phyloP scores from a whole-genome alignment of 2,329 filamentous ascomycete species.

The Cercospora sp. region DNA sequence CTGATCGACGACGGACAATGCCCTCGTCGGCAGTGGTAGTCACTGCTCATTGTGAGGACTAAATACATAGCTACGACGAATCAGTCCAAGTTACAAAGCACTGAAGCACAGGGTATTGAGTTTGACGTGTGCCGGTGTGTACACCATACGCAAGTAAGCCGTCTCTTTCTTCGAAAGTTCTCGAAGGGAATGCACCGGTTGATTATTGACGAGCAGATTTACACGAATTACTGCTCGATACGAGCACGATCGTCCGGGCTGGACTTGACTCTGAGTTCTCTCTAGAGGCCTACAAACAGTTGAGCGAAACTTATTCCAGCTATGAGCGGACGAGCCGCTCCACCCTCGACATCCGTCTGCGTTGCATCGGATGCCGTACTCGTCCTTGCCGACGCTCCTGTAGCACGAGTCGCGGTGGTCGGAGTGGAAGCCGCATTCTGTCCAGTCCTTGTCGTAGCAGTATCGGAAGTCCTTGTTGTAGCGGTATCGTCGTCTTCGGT shows the following conservation, averaged over 20 bases:
- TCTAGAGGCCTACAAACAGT: background rate
- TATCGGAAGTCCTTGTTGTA: background rate
- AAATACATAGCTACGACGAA: background rate
- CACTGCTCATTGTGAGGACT: background rate
- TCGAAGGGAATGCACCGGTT: no score
- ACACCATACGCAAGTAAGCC: background rate
- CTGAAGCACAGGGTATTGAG: background rate
- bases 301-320: background rate
- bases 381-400: background rate
- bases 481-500: background rate
- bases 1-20: background rate
- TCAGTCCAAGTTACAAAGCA: no score
- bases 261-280: background rate
- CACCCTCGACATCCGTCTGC: background rate
- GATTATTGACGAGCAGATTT: no score
- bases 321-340: background rate
- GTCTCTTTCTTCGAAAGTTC: no score
- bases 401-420: background rate
- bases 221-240: no score
- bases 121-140: background rate
- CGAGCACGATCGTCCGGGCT: no score
- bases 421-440: background rate
- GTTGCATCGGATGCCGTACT: background rate
- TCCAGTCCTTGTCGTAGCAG: background rate
- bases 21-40: background rate